Conservation (phyloP, 2,329 filamentous ascomycete species). For the Emericellopsis cladophorae region DNA sequence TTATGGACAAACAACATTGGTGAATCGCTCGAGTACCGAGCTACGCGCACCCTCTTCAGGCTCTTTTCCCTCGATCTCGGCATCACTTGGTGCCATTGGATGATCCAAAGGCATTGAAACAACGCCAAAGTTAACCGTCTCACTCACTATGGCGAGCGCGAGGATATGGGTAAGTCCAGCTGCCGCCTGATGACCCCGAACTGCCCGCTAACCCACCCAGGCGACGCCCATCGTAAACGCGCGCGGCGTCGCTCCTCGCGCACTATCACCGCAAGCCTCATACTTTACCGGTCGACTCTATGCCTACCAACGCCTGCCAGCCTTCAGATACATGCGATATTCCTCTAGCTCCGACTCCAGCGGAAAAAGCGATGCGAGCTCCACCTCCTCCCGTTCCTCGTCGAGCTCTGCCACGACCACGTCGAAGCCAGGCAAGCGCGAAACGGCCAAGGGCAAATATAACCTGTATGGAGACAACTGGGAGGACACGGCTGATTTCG, state of each 20-base stretch:
- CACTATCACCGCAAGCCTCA: not conserved
- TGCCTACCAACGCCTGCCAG: not conserved
- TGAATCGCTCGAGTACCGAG: conserved; percentile 2
- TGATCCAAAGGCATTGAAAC: not conserved
- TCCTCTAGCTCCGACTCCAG: not conserved
- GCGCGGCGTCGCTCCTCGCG: not conserved
- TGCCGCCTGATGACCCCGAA: not conserved
- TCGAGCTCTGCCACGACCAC: not conserved
- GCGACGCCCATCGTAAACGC: too few relatives aligned
- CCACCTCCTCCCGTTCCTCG: not conserved
- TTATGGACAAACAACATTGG: conserved; percentile 1
- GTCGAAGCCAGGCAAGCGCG: conserved; percentile 5
- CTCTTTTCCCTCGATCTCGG: not conserved
- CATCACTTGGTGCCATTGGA: not conserved
- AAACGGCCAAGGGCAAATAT: conserved; percentile 16
- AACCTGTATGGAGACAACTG: conserved; percentile 26
- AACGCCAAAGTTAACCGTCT: not conserved
- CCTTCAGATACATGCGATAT: not conserved
- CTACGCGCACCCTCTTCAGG: not conserved
- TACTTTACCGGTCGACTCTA: not conserved
- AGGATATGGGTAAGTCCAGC: conserved; percentile 1
- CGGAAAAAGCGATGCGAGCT: not conserved
- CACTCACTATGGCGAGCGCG: not conserved
- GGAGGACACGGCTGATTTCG: conserved; percentile 27
- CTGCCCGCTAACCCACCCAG: not conserved